phyloP scores from a whole-genome alignment of 257 asterid genomes.

The Petunia secreta region DNA sequence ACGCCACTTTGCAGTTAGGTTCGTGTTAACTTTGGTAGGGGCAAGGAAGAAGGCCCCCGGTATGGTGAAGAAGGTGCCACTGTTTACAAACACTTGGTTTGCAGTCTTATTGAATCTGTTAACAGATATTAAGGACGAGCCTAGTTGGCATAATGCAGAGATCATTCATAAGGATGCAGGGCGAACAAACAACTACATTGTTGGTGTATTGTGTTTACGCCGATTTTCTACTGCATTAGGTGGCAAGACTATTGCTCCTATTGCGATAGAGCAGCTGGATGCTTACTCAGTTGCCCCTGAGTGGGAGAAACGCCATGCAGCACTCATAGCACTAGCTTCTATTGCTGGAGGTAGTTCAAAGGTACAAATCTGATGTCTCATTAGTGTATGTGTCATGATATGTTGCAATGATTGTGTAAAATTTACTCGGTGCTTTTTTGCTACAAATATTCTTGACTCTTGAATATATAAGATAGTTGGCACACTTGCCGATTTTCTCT shows the following conservation, averaged over 20 bases:
- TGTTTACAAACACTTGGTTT: constrained; percentile 75
- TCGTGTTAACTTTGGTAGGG: constrained; percentile 76
- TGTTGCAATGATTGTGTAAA: no score
- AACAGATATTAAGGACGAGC: constrained; percentile 68
- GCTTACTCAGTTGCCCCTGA: constrained; percentile 59
- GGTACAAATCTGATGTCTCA: constrained; percentile 41
- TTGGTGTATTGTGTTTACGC: constrained; percentile 90
- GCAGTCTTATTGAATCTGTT: constrained; percentile 80
- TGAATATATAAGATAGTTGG: no score
- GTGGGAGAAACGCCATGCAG: no score
- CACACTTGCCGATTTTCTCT: no score
- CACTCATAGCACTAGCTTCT: constrained; percentile 67
- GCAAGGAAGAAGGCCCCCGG: constrained; percentile 95
- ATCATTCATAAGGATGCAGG: constrained; percentile 91
- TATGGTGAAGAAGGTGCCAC: constrained; percentile 94
- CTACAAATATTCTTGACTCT: no score
- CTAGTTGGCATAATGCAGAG: constrained; percentile 50
- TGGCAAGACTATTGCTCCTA: constrained; percentile 89
- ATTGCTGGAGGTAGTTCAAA: constrained; percentile 94
- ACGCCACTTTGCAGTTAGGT: constrained; percentile 77
- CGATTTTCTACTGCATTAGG: constrained; percentile 84
- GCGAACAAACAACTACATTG: constrained; percentile 76
- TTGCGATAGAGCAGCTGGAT: constrained; percentile 83
- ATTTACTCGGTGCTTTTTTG: no score
- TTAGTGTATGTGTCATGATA: no score